phyloP scores from a whole-genome alignment of 2,329 filamentous ascomycete species.

The Teratosphaeria zuluensis region DNA sequence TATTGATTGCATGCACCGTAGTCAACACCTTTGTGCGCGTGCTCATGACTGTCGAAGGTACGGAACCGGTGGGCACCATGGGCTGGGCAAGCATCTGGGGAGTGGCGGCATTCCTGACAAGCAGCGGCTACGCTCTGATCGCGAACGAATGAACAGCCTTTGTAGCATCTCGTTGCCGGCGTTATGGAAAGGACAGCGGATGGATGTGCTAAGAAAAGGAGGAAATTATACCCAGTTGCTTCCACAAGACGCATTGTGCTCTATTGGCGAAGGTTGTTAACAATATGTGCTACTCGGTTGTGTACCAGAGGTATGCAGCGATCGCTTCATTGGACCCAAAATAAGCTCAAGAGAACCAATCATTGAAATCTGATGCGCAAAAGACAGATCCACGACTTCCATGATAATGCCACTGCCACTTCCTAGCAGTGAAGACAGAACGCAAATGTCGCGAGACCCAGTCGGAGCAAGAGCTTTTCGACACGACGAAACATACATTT shows the following conservation, averaged over 20 bases:
- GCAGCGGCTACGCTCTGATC: conserved; percentile 46
- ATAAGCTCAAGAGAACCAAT: neutral
- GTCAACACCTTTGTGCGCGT: conserved; percentile 55
- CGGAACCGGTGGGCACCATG: conserved; percentile 59
- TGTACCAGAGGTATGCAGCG: neutral
- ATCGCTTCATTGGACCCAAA: neutral
- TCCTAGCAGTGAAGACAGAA: neutral
- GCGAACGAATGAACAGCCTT: conserved; percentile 25
- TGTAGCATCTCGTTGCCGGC: neutral
- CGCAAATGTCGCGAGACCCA: no score
- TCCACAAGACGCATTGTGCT: neutral
- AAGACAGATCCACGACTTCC: no score
- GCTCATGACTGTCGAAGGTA: conserved; percentile 56
- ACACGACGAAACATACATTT: no score
- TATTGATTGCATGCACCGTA: conserved; percentile 37
- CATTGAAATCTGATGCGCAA: neutral
- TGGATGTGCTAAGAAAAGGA: neutral
- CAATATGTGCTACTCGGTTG: no score
- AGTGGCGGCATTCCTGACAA: conserved; percentile 51
- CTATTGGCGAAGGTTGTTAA: no score
- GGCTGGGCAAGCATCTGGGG: conserved; percentile 70
- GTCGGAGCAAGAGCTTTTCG: no score
- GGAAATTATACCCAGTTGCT: neutral
- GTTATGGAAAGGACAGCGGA: neutral
- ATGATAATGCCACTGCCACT: neutral